Conservation (phyloP, 139 green algal species). For the Ettlia oleoabundans region DNA sequence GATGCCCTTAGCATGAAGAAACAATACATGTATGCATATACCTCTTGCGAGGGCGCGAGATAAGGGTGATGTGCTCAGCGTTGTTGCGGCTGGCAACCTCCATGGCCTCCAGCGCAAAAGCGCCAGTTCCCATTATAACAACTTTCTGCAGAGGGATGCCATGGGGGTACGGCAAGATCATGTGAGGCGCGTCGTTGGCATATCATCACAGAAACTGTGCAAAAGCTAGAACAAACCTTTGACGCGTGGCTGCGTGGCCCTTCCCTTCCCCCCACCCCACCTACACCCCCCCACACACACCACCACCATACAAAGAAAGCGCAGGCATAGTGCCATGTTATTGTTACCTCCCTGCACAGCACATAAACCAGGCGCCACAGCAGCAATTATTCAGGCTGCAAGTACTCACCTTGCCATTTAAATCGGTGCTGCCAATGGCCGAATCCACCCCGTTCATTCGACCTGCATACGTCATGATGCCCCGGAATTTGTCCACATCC, state of each 20-base stretch:
- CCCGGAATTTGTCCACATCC: slow-evolving; percentile 2
- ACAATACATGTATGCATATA: not conserved
- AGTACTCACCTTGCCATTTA: slow-evolving; percentile 24
- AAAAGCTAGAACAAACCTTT: too few species aligned
- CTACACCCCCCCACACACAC: too few species aligned
- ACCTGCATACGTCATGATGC: slow-evolving; percentile 35
- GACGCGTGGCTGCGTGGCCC: too few species aligned
- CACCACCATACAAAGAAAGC: too few species aligned
- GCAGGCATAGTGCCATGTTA: too few species aligned
- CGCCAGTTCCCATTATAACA: slow-evolving; percentile 39
- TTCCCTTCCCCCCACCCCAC: too few species aligned
- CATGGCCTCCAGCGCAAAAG: slow-evolving; percentile 43
- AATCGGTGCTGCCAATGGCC: not conserved
- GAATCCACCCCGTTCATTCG: slow-evolving; percentile 22
- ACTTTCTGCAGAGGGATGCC: too few species aligned
- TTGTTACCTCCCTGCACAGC: too few species aligned
- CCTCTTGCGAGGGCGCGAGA: slow-evolving; percentile 35
- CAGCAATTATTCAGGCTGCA: not conserved
- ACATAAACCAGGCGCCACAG: too few species aligned
- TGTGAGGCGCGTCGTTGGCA: too few species aligned
- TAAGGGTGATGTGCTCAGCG: slow-evolving; percentile 36
- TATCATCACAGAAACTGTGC: too few species aligned
- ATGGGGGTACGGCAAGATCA: too few species aligned
- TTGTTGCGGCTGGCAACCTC: slow-evolving; percentile 25
- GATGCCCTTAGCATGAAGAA: not conserved